Conservation (phyloP, 805 yeast species). For the Sungouiozyma intestinalis region DNA sequence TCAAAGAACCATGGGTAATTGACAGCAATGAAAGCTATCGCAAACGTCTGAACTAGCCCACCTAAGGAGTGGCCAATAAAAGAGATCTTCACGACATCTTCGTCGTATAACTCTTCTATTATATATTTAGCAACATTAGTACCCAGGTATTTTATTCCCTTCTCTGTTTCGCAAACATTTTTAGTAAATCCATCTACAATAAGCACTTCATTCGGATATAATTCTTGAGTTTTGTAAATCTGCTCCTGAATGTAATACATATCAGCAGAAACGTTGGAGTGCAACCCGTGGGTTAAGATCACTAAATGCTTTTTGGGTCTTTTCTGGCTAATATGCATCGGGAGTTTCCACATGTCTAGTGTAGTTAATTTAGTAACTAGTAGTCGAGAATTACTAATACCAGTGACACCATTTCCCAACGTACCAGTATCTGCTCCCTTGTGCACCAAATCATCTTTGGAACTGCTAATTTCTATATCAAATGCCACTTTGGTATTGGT, state of each 20-base stretch:
- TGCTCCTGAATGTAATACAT: conserved; percentile 64
- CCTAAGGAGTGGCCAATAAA: conserved; percentile 76
- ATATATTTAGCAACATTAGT: conserved; percentile 59
- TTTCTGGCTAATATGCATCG: conserved; percentile 22
- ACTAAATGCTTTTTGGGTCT: conserved; percentile 52
- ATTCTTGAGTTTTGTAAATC: conserved; percentile 37
- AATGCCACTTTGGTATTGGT: conserved; percentile 50
- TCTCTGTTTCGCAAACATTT: conserved; percentile 68
- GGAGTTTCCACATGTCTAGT: conserved; percentile 61
- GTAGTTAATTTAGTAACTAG: conserved; percentile 45
- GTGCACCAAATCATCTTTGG: conserved; percentile 20
- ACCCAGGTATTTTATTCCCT: conserved; percentile 68
- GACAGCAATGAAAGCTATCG: conserved; percentile 57
- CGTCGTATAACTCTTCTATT: conserved; percentile 36
- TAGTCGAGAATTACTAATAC: neutral
- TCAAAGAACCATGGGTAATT: conserved; percentile 64
- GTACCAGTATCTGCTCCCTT: conserved; percentile 20
- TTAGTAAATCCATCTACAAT: conserved; percentile 61
- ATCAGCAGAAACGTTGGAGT: conserved; percentile 68
- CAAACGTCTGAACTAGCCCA: conserved; percentile 67
- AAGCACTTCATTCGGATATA: conserved; percentile 32
- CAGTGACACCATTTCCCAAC: conserved; percentile 18
- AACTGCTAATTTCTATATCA: conserved; percentile 45
- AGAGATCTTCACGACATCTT: conserved; percentile 44
- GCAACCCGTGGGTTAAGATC: conserved; percentile 66